Conservation (phyloP, 2,329 filamentous ascomycete genomes). For the Aspergillus amoenus region DNA sequence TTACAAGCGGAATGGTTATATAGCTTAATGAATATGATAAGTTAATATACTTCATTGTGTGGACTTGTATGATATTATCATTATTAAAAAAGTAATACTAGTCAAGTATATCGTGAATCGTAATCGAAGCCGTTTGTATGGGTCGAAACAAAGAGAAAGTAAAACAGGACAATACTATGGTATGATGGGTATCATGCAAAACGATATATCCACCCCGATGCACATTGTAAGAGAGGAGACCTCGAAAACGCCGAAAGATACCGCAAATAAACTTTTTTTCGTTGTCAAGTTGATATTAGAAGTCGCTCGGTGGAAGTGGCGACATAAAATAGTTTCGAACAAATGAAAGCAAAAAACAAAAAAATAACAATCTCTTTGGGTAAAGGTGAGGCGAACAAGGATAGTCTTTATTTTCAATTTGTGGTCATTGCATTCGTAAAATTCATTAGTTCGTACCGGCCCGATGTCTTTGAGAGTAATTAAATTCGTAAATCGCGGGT, state of each 20-base stretch:
- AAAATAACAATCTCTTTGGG: neutral
- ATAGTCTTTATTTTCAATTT: neutral
- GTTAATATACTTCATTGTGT: neutral
- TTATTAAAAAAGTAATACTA: neutral
- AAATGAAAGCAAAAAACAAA: neutral
- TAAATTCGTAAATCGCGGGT: neutral
- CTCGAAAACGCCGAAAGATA: neutral
- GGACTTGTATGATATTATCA: neutral
- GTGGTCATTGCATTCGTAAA: conserved; percentile 16
- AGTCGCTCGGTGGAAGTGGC: neutral
- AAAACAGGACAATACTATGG: neutral
- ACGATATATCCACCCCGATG: conserved; percentile 14
- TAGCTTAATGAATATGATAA: neutral
- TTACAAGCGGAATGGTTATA: neutral
- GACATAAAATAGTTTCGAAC: neutral
- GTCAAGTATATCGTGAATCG: conserved; percentile 1
- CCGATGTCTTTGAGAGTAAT: neutral
- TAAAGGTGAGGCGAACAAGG: conserved; percentile 1
- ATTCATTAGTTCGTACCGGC: conserved; percentile 14
- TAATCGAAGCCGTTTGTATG: neutral
- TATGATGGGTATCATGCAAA: conserved; percentile 24
- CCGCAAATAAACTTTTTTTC: neutral
- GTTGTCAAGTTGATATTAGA: neutral
- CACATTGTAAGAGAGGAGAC: conserved; percentile 4
- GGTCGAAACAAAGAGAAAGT: neutral